phyloP scores from a whole-genome alignment of 2,329 filamentous ascomycete species.

The Cladosporium oxysporum region DNA sequence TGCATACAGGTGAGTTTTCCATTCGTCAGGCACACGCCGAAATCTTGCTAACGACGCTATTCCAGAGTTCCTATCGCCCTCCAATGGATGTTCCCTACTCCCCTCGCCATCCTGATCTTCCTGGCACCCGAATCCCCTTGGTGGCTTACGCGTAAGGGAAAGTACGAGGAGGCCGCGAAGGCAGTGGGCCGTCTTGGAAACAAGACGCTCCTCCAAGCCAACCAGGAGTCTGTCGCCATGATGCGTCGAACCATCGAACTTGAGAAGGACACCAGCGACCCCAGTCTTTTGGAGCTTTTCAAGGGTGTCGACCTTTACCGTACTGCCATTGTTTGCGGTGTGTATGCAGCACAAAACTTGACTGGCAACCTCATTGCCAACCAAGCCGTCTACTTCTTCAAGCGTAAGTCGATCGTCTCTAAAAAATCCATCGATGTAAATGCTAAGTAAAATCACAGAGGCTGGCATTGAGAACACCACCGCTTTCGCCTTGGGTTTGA shows the following conservation, averaged over 20 bases:
- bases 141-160: conserved; percentile 57
- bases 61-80: conserved; percentile 55
- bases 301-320: conserved; percentile 58
- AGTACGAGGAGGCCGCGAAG: conserved; percentile 47
- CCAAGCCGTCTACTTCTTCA: conserved; percentile 64
- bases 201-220: conserved; percentile 41
- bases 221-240: conserved; percentile 56
- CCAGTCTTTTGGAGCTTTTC: conserved; percentile 54
- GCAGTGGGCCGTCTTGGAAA: conserved; percentile 54
- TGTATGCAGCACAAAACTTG: conserved; percentile 63
- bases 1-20: conserved; percentile 46
- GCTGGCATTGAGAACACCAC: conserved; percentile 48
- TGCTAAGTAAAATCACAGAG: conserved; percentile 47
- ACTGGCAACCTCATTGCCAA: conserved; percentile 65
- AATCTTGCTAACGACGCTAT: conserved; percentile 33
- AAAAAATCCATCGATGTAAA: neutral
- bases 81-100: conserved; percentile 62
- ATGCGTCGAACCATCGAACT: conserved; percentile 60
- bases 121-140: conserved; percentile 55
- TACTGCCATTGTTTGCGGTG: conserved; percentile 57
- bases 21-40: conserved; percentile 24
- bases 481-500: conserved; percentile 64
- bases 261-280: conserved; percentile 52
- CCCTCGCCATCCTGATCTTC: conserved; percentile 55
- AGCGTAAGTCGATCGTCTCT: conserved; percentile 44